phyloP scores from a whole-genome alignment of 2,329 filamentous ascomycete genomes.

The Diplodia corticola region DNA sequence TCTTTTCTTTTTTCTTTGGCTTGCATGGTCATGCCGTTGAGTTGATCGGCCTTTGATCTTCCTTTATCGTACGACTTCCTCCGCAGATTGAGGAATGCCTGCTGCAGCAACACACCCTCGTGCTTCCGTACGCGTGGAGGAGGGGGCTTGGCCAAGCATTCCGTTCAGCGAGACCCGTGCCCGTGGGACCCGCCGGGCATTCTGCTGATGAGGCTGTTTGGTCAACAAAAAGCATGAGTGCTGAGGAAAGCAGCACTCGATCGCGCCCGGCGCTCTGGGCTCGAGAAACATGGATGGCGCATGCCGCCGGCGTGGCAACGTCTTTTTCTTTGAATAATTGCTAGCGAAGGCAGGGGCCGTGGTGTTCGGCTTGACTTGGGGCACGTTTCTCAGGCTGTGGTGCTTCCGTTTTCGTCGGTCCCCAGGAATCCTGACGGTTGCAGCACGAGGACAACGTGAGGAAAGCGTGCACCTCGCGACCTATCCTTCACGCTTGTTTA shows the following conservation, averaged over 20 bases:
- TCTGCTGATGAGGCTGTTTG: neutral
- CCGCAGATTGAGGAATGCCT: neutral
- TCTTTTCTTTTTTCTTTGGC: too few relatives aligned
- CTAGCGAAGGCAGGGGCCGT: neutral
- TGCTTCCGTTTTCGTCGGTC: constrained; percentile 3
- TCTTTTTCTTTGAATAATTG: constrained; percentile 8
- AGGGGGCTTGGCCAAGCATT: constrained; percentile 1
- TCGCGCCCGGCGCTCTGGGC: neutral
- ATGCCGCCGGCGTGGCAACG: neutral
- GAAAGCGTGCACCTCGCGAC: constrained; percentile 1
- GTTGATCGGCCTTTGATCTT: constrained; percentile 1
- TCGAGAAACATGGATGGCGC: constrained; percentile 5
- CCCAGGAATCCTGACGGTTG: neutral
- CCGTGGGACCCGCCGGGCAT: neutral
- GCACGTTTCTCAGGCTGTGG: constrained; percentile 13
- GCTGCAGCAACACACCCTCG: constrained; percentile 9
- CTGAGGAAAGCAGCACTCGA: neutral
- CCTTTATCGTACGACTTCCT: constrained; percentile 1
- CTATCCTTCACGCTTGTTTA: neutral
- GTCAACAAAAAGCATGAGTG: neutral
- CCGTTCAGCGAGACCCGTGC: neutral
- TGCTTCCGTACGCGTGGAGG: constrained; percentile 3
- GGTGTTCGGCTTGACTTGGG: neutral
- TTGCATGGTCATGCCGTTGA: neutral
- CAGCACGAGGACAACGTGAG: constrained; percentile 17